Evolutionary conservation across 139 green algal species (phyloP).

Genomic region (Yamagishiella unicocca): DNA sequence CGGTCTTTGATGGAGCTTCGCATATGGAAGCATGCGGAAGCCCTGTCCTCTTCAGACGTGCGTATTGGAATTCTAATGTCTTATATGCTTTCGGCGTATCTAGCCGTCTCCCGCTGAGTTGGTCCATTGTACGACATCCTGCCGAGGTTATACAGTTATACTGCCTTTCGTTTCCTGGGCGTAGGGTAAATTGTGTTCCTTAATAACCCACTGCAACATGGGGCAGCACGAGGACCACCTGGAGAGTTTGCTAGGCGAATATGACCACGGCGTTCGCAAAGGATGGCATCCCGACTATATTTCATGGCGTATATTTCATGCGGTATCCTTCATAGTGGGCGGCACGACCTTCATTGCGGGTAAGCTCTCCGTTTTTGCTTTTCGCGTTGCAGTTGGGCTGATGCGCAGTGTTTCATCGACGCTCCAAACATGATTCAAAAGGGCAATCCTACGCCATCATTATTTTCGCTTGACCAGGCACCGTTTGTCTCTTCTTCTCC

Average conservation of each 20-base stretch:
- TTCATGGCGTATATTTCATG: constrained; percentile 19
- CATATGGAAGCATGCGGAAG: too few relatives aligned
- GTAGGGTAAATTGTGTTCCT: too few relatives aligned
- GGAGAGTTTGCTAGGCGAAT: constrained; percentile 10
- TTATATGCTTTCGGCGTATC: too few relatives aligned
- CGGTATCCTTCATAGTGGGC: neutral
- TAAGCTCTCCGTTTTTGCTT: neutral
- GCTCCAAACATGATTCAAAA: too few relatives aligned
- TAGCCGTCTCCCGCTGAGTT: too few relatives aligned
- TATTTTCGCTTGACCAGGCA: constrained; percentile 19
- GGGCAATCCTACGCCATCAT: neutral
- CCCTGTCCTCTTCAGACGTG: too few relatives aligned
- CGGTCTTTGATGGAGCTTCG: too few relatives aligned
- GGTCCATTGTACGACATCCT: too few relatives aligned
- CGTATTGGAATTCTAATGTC: too few relatives aligned
- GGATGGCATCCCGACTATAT: constrained; percentile 7
- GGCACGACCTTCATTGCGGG: constrained; percentile 27
- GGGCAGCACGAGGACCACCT: constrained; percentile 4
- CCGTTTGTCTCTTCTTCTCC: constrained; percentile 34
- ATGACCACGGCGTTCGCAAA: constrained; percentile 17
- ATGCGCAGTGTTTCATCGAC: too few relatives aligned
- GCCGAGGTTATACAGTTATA: too few relatives aligned
- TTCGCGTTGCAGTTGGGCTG: neutral
- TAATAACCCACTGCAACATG: neutral
- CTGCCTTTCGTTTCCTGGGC: too few relatives aligned